Evolutionary conservation across 106 monocot genomes (phyloP).

Genomic region (Acorus calamus): DNA sequence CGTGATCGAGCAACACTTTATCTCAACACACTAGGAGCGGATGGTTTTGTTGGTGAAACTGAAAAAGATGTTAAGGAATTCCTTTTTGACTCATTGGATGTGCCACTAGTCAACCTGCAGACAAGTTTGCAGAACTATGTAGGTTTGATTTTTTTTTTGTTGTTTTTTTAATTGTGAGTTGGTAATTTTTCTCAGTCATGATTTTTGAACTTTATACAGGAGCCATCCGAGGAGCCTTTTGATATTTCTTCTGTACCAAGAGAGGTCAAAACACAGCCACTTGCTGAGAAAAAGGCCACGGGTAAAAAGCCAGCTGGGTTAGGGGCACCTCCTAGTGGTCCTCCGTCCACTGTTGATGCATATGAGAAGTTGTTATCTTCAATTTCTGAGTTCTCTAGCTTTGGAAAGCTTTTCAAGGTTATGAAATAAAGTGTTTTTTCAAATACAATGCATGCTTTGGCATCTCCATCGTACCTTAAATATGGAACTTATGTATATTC

Average conservation of each 20-base stretch:
- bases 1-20: slow-evolving; percentile 97
- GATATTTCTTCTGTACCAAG: slow-evolving; percentile 65
- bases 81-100: slow-evolving; percentile 83
- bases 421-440: not conserved
- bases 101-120: slow-evolving; percentile 83
- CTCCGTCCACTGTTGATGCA: slow-evolving; percentile 55
- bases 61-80: slow-evolving; percentile 73
- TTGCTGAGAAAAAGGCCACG: slow-evolving; percentile 79
- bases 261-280: slow-evolving; percentile 78
- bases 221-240: slow-evolving; percentile 74
- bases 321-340: slow-evolving; percentile 40
- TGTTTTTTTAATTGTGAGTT: not conserved
- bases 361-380: slow-evolving; percentile 89
- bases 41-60: slow-evolving; percentile 39
- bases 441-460: not conserved
- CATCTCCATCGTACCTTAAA: not conserved
- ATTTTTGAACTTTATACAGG: slow-evolving; percentile 24
- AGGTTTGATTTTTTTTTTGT: slow-evolving; percentile 6
- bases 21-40: slow-evolving; percentile 54
- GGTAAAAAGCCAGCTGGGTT: slow-evolving; percentile 66
- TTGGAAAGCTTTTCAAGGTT: slow-evolving; percentile 94
- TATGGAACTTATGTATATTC: not conserved
- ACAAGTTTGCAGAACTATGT: slow-evolving; percentile 81
- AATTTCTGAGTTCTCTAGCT: slow-evolving; percentile 74
- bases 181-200: not conserved